Base-by-base conservation (phyloP, 1,284 basidiomycete genomes). In the Golubevia pallescens region DNA sequence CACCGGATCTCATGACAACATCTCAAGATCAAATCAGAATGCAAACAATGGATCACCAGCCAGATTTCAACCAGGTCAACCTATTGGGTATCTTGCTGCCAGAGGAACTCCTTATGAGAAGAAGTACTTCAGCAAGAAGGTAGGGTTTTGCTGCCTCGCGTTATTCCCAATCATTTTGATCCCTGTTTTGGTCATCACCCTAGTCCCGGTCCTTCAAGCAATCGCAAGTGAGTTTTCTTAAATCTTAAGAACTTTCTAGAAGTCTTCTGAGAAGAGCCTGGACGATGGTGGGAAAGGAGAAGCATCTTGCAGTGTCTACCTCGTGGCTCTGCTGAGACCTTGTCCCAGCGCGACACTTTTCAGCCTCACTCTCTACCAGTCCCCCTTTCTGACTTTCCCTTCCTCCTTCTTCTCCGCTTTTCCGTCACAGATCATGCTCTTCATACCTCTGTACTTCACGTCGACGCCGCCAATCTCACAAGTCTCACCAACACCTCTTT, bases 101-200 rank as follows among this genome's bases (percentile, higher is more conserved):
- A 75, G 80, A 53, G 76, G 76, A 38, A 83, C 72, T 10, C 80
- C 81, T 2, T 85, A 84, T 70, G 73, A 77, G 61, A 78, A 80
- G 42, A 85, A 85, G 68, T 70, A 79, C 65, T 68, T 82, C 14
- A 76, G 73, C 19, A 68, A 75, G 24, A 77, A 77, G 66, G 72
- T 84, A 32, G 68, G 76, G 24, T 71, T 77, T 70, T 82, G 77
- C 71, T 75, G 70, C 61, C 63, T 80, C 56, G 64, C 78, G 23
- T 8, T 83, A 48, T 68, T 72, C 10, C 82, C 81, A 1, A 65
- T 67, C 32, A 60, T 77, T 51, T 56, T 74, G 21, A 67, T 84
- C 51, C 66, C 80, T 42, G 68, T 72, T 24, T 57, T 78, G 19
- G 73, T 74, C 58, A 75, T 84, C 62, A 72, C 76, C n/a, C 60